Conservation (phyloP, 306 rosid genomes). For the Begonia loranthoides region DNA sequence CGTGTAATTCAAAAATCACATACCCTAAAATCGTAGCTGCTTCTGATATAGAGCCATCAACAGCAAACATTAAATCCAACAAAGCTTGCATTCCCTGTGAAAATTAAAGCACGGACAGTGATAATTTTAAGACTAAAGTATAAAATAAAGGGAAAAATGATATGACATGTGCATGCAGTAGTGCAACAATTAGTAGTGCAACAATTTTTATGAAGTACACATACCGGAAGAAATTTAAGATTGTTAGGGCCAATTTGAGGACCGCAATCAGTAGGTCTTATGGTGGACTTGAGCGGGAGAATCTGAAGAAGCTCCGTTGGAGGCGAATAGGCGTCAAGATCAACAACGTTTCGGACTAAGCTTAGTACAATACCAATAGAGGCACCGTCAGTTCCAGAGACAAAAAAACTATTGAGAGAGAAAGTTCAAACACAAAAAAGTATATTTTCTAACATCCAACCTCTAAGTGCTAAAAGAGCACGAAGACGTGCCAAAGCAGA, state of each 20-base stretch:
- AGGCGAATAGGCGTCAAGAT: conserved; percentile 55
- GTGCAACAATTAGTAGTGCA: too few species aligned
- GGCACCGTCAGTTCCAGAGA: background rate
- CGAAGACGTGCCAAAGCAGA: conserved; percentile 80
- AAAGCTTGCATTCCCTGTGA: conserved; percentile 91
- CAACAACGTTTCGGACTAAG: conserved; percentile 52
- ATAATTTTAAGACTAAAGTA: background rate
- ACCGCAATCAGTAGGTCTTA: conserved; percentile 66
- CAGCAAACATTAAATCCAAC: conserved; percentile 68
- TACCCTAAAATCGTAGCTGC: conserved; percentile 87
- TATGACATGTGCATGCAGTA: conserved; percentile 5
- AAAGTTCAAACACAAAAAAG: background rate
- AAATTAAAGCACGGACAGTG: conserved; percentile 7
- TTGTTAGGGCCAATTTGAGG: conserved; percentile 78
- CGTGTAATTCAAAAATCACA: conserved; percentile 10
- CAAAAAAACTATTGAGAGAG: background rate
- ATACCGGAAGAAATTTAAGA: conserved; percentile 50
- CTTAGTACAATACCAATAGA: conserved; percentile 5
- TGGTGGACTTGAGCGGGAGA: conserved; percentile 65
- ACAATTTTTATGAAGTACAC: background rate
- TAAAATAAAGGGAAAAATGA: background rate
- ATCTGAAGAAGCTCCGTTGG: conserved; percentile 71
- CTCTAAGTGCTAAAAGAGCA: conserved; percentile 61
- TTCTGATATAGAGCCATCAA: conserved; percentile 68
- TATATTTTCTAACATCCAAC: conserved; percentile 10